These are phyloP conservation scores for Polychaeton citri DNA, from an alignment of 2,329 filamentous ascomycete species.

Conservation along the genomic window DNA sequence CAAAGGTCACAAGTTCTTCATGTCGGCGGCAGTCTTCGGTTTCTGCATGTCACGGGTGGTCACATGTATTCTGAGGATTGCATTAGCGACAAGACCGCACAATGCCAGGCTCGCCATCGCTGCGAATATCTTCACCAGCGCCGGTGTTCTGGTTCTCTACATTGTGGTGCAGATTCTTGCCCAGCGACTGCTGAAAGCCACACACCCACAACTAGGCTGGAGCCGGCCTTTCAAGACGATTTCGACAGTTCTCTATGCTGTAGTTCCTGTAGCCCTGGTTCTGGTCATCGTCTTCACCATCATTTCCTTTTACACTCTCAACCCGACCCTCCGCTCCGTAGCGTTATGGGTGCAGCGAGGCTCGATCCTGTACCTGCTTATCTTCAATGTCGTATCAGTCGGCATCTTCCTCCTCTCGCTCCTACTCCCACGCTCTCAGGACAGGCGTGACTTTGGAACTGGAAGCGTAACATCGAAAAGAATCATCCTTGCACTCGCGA, in stretches of 20 bases:
- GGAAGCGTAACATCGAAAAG: constrained; percentile 3
- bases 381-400: constrained; percentile 49
- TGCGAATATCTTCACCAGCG: constrained; percentile 7
- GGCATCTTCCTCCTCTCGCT: constrained; percentile 48
- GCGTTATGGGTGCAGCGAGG: constrained; percentile 25
- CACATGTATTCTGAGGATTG: constrained; percentile 20
- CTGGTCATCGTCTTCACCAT: constrained; percentile 9
- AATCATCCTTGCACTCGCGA: constrained; percentile 5
- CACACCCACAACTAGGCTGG: constrained; percentile 4
- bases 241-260: constrained; percentile 1
- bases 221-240: constrained; percentile 1
- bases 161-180: constrained; percentile 7
- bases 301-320: constrained; percentile 5
- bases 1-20: constrained; percentile 24
- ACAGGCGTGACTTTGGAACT: constrained; percentile 6
- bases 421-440: constrained; percentile 2
- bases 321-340: not conserved
- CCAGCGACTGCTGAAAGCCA: constrained; percentile 4
- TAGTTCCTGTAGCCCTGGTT: constrained; percentile 5
- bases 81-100: constrained; percentile 9
- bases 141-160: constrained; percentile 8
- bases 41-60: constrained; percentile 27
- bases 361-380: constrained; percentile 44
- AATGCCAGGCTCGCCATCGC: constrained; percentile 8
- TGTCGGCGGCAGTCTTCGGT: constrained; percentile 23